phyloP scores from a whole-genome alignment of 169 alveolate genomes.

The Theileria luwenshuni region DNA sequence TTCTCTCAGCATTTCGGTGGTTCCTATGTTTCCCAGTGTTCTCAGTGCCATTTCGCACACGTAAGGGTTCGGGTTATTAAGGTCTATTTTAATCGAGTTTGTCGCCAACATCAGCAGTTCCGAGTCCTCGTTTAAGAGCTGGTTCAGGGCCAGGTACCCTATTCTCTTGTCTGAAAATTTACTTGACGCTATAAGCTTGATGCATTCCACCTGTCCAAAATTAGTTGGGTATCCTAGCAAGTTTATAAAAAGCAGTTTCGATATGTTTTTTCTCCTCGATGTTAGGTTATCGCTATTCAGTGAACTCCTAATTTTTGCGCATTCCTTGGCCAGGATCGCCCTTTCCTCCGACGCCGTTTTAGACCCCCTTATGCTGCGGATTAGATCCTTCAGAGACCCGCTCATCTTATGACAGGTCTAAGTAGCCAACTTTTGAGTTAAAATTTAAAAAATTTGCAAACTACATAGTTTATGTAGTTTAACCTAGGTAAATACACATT shows the following conservation, averaged over 20 bases:
- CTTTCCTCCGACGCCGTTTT: constrained; percentile 99
- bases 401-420: constrained; percentile 18
- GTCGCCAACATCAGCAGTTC: constrained; percentile 98
- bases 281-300: constrained; percentile 86
- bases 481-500: neutral
- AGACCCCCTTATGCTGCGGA: constrained; percentile 96
- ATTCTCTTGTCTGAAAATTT: constrained; percentile 94
- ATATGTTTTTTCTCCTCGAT: constrained; percentile 94
- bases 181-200: constrained; percentile 94
- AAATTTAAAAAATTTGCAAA: neutral
- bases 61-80: constrained; percentile 89
- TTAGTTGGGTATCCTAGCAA: constrained; percentile 96
- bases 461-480: neutral
- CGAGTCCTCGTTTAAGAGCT: constrained; percentile 95
- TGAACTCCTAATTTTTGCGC: constrained; percentile 97
- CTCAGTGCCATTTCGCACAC: constrained; percentile 96
- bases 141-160: constrained; percentile 96
- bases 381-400: constrained; percentile 89
- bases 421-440: too few relatives aligned
- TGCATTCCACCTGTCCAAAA: constrained; percentile 97
- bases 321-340: constrained; percentile 96
- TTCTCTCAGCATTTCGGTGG: constrained; percentile 96
- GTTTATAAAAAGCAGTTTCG: constrained; percentile 95
- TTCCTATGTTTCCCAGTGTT: constrained; percentile 97
- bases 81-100: constrained; percentile 95